Base-by-base conservation (phyloP, 495 filamentous ascomycete species). In the Podospora australis region DNA sequence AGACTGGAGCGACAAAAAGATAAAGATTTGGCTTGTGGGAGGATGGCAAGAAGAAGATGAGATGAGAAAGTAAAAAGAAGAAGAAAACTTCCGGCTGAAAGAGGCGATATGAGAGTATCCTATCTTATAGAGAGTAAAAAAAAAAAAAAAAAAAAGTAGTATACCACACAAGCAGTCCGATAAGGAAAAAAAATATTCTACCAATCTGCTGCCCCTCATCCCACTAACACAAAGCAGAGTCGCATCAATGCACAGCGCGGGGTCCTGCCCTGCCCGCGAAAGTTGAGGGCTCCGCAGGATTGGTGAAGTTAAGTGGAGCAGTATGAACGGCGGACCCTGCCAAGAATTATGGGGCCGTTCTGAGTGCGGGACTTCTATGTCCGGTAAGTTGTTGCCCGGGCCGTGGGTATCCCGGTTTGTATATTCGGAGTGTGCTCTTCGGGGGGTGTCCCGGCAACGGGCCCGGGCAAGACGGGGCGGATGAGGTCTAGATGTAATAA, bases 241-340 rank as follows among this genome's bases (percentile, higher is more conserved):
- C 21, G 22, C 40, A 43, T 40, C 24, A 43, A 43, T 43, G 40
- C 40, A n/a, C n/a, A 19, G 20, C 40, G 40, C 40, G 40, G 40
- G 40, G 40, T 43, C 40, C 40, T 43, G 40, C 40, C 40, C 40
- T 43, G 25, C 19, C 21, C 7, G 17, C 21, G 9, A 14, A 24
- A 28, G 17, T 43, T 43, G 22, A 5, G 40, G 40, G 22, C 25
- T 43, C 22, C 40, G 28, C 40, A 43, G 4, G 22, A 43, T 26
- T 1, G 25, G 13, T 14, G 13, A 13, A 20, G 23, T n/a, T 26
- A 25, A 26, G 40, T 43, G 40, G 40, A 23, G 40, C 11, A 28
- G 23, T 13, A 43, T 3, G 40, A 43, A 43, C n/a, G 40, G 40
- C 40, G 40, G 40, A 28, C 40, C 38, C 40, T 43, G 40, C 40